Percentiles rank a stretch among this genome's conserved stretches.
phyloP scores from a whole-genome alignment of 2,329 filamentous ascomycete species.

The Beauveria brongniartii region DNA sequence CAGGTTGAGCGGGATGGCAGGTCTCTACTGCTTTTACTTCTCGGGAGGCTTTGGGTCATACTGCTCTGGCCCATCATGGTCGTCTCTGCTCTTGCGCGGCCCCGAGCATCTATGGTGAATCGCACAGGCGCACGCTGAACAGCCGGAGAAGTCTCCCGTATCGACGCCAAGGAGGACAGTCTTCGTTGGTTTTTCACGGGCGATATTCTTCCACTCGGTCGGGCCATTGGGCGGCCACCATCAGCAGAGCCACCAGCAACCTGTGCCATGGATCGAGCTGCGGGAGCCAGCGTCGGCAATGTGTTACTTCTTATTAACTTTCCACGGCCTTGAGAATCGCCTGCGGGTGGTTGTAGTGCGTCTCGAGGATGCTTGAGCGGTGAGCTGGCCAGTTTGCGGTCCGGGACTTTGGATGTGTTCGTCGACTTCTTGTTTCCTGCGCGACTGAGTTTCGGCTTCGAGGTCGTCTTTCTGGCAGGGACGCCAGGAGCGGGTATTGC shows the following conservation, averaged over 20 bases:
- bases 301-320: constrained; percentile 28
- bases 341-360: constrained; percentile 46
- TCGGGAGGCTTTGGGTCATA: constrained; percentile 18
- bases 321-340: constrained; percentile 44
- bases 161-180: constrained; percentile 45
- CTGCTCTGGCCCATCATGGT: constrained; percentile 29
- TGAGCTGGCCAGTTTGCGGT: constrained; percentile 37
- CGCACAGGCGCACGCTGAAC: constrained; percentile 48
- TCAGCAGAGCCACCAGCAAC: constrained; percentile 24
- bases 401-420: constrained; percentile 34
- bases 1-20: constrained; percentile 26
- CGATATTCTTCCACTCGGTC: constrained; percentile 40
- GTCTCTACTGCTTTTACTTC: constrained; percentile 23
- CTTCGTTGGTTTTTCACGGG: constrained; percentile 45
- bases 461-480: neutral
- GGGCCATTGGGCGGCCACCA: constrained; percentile 26
- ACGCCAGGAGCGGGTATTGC: constrained; percentile 16
- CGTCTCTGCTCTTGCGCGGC: constrained; percentile 48
- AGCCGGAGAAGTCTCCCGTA: constrained; percentile 43
- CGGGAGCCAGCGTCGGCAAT: constrained; percentile 41
- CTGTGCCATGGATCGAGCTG: constrained; percentile 29
- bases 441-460: constrained; percentile 27
- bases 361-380: constrained; percentile 43
- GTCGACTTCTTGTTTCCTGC: constrained; percentile 34
- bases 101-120: constrained; percentile 56